Evolutionary conservation across 179 eudicot genomes (phyloP), one percentile per base, ranked within the genome.

Genomic region (Beta corolliflora): DNA sequence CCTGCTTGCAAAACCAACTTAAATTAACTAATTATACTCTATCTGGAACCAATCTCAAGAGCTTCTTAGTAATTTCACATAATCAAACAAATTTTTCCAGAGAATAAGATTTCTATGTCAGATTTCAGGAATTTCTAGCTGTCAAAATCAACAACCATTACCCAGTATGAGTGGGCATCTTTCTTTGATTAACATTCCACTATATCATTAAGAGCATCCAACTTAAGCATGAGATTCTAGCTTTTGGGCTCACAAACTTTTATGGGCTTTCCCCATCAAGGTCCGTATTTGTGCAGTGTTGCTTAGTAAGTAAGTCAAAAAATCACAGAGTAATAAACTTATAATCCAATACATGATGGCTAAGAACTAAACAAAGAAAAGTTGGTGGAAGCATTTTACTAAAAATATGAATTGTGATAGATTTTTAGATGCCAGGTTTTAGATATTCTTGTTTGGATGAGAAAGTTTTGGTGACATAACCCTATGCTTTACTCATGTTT

Each of bases 241-340:
- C 16, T 77, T 71, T 81, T 81, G 84, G 86, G 84, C 86, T 81
- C 79, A 81, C 79, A 77, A 66, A 72, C 64, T 75, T 83, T 81
- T 64, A 55, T 54, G 78, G 83, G 79, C 76, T 21, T 77, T 81
- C 81, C 65, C 56, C 52, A 81, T 84, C 81, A 81, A 75, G 69
- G 79, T 74, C 83, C 81, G 61, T 69, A 75, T 23, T 29, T 80
- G n/a, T 31, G 11, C 41, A 23, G 9, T 64, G 65, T 31, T 71
- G 63, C 74, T 69, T 53, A 73, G 75, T 55, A 76, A 75, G 79
- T 76, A 48, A 48, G 52, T 76, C 83, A 79, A 80, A 67, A 21
- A 69, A 69, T 59, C 23, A 68, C 60, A 19, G 75, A 74, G 52
- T 36, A 36, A 69, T 5, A 48, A 48, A 48, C 52, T 48, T 48